Conservation (phyloP, 169 alveolate genomes). For the Eimeria praecox region DNA sequence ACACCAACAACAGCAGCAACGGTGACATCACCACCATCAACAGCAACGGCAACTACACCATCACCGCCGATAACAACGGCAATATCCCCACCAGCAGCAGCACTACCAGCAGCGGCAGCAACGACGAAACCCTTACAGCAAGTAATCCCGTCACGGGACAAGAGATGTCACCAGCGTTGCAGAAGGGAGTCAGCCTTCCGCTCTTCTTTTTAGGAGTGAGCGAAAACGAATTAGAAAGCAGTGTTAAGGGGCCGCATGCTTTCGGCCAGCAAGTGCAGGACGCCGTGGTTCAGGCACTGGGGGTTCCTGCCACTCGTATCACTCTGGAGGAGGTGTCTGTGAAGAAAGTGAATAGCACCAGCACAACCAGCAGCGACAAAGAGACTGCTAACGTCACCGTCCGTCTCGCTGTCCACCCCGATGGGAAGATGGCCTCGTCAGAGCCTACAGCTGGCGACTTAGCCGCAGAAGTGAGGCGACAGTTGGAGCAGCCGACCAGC, state of each 20-base stretch:
- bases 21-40: no score
- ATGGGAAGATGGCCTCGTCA: neutral
- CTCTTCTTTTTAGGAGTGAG: constrained; percentile 37
- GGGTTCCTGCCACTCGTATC: neutral
- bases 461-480: neutral
- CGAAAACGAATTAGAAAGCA: neutral
- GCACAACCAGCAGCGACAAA: neutral
- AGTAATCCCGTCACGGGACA: neutral
- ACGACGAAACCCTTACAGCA: neutral
- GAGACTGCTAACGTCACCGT: neutral
- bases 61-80: neutral
- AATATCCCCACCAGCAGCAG: neutral
- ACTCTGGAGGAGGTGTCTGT: constrained; percentile 3
- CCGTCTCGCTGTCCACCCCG: neutral
- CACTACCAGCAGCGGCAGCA: neutral
- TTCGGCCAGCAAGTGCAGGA: constrained; percentile 23
- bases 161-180: neutral
- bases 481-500: constrained; percentile 11
- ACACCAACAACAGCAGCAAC: no score
- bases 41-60: constrained; percentile 4
- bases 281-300: constrained; percentile 35
- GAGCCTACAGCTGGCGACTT: constrained; percentile 23
- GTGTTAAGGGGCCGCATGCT: constrained; percentile 4
- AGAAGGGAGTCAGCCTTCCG: neutral
- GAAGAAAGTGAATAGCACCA: neutral